phyloP scores from a whole-genome alignment of 176 grass and related monocot species.

The Avena atlantica region DNA sequence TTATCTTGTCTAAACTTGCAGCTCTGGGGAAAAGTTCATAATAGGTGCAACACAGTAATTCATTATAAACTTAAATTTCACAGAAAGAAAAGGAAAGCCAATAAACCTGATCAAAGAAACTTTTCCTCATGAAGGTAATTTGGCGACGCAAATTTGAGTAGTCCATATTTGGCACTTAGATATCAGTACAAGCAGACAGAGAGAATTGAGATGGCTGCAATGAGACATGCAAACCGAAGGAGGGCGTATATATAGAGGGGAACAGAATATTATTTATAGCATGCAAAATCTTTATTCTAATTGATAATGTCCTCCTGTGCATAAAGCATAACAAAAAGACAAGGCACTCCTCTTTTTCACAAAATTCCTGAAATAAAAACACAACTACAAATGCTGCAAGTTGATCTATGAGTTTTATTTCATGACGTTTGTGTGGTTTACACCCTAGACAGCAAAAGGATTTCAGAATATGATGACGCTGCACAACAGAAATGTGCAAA shows the following conservation, averaged over 20 bases:
- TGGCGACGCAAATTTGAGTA: constrained; percentile 53
- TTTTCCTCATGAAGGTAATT: constrained; percentile 71
- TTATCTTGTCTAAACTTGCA: constrained; percentile 28
- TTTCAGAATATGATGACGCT: constrained; percentile 41
- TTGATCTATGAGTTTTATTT: constrained; percentile 44
- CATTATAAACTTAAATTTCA: constrained; percentile 5
- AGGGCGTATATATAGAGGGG: constrained; percentile 56
- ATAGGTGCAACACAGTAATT: background rate
- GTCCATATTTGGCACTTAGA: constrained; percentile 54
- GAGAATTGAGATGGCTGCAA: constrained; percentile 39
- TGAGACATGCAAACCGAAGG: constrained; percentile 39
- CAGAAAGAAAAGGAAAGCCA: background rate
- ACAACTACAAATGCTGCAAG: constrained; percentile 26
- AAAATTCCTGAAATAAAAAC: constrained; percentile 41
- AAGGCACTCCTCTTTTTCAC: constrained; percentile 42
- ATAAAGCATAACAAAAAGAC: constrained; percentile 62
- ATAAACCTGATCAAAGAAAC: constrained; percentile 66
- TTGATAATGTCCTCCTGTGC: constrained; percentile 53
- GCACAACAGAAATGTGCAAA: constrained; percentile 29
- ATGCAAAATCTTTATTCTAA: constrained; percentile 67
- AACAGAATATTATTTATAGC: constrained; percentile 45
- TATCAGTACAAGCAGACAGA: constrained; percentile 35
- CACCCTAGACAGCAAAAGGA: constrained; percentile 34
- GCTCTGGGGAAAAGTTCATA: background rate
- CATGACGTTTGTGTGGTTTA: constrained; percentile 37